phyloP scores from a whole-genome alignment of 2,329 filamentous ascomycete species.

The Gliomastix tumulicola region DNA sequence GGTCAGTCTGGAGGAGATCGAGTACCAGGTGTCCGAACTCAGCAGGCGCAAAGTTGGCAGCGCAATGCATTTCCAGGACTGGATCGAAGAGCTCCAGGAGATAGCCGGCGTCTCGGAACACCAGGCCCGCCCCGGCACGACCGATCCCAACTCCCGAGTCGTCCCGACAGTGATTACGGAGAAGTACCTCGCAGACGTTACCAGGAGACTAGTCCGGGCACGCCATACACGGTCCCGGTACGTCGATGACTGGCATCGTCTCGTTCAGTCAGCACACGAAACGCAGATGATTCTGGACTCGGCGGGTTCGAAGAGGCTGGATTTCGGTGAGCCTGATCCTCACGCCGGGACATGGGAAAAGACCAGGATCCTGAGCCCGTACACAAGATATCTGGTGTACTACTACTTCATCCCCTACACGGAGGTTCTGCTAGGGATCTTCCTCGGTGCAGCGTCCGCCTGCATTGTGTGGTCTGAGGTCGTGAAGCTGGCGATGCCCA shows the following conservation, averaged over 20 bases:
- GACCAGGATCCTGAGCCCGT: conserved; percentile 64
- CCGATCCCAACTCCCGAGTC: conserved; percentile 18
- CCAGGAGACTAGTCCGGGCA: conserved; percentile 72
- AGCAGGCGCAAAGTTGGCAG: conserved; percentile 74
- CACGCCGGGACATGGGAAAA: conserved; percentile 47
- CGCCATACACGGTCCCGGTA: conserved; percentile 80
- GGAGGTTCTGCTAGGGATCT: conserved; percentile 55
- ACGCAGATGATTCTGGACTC: conserved; percentile 82
- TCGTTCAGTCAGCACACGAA: conserved; percentile 67
- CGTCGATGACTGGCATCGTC: conserved; percentile 74
- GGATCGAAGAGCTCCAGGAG: conserved; percentile 92
- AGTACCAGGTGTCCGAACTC: conserved; percentile 73
- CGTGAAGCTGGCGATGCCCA: conserved; percentile 72
- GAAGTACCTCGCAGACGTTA: conserved; percentile 86
- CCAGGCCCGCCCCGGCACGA: conserved; percentile 33
- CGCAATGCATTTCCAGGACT: conserved; percentile 72
- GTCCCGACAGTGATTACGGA: conserved; percentile 84
- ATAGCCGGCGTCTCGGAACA: conserved; percentile 63
- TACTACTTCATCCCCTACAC: conserved; percentile 65
- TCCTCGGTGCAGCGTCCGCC: conserved; percentile 69
- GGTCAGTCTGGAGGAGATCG: conserved; percentile 71
- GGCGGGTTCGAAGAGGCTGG: conserved; percentile 69
- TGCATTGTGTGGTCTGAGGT: conserved; percentile 92
- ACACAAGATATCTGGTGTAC: conserved; percentile 72
- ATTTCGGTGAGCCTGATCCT: conserved; percentile 58